A percentile compares a stretch with the other conserved stretches of the same genome.
These are phyloP conservation scores for Platanthera zijinensis DNA, from an alignment of 106 monocot genomes.

Conservation along the genomic window DNA sequence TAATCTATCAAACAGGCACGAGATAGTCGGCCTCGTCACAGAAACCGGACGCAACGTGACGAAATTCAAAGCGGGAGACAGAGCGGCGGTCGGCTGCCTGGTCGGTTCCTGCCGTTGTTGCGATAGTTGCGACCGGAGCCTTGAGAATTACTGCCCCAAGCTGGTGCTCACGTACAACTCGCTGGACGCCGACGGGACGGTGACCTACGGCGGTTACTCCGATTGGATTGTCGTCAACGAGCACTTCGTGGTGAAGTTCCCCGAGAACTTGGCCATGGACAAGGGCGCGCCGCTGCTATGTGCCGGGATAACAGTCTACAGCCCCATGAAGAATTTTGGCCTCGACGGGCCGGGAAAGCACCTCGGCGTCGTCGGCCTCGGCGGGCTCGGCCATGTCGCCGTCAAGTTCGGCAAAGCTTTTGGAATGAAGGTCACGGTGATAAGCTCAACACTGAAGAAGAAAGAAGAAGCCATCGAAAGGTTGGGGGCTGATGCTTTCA, in stretches of 20 bases:
- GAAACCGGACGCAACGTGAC: conserved; percentile 36
- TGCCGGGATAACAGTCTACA: conserved; percentile 59
- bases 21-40: conserved; percentile 51
- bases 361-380: conserved; percentile 68
- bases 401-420: conserved; percentile 80
- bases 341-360: conserved; percentile 59
- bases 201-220: conserved; percentile 34
- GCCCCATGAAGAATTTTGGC: conserved; percentile 61
- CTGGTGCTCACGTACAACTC: conserved; percentile 29
- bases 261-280: conserved; percentile 45
- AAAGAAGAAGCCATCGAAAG: conserved; percentile 52
- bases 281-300: conserved; percentile 49
- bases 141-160: conserved; percentile 48
- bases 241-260: conserved; percentile 36
- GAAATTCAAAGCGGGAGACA: conserved; percentile 50
- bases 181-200: conserved; percentile 17
- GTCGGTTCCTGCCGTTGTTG: conserved; percentile 45
- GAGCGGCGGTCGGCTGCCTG: conserved; percentile 44
- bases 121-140: conserved; percentile 18
- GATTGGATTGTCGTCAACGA: conserved; percentile 37
- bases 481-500: conserved; percentile 62
- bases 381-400: conserved; percentile 81
- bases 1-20: conserved; percentile 32
- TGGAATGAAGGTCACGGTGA: conserved; percentile 80
- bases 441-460: conserved; percentile 52